phyloP scores from a whole-genome alignment of 257 asterid genomes.

The Eustoma russellianum region DNA sequence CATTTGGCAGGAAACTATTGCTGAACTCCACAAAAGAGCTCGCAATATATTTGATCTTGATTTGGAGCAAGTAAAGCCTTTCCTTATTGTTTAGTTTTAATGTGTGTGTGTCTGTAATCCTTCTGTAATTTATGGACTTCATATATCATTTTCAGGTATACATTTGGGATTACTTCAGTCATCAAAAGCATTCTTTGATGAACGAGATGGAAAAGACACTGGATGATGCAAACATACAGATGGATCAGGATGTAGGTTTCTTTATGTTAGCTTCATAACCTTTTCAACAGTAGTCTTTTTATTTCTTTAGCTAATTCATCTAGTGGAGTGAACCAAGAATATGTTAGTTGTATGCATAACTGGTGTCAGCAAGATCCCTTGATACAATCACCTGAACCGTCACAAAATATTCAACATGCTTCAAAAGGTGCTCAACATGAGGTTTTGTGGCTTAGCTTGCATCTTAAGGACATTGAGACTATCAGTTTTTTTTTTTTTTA shows the following conservation, averaged over 20 bases:
- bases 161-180: conserved; percentile 90
- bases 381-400: too few species aligned
- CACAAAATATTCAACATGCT: too few species aligned
- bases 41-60: conserved; percentile 72
- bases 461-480: too few species aligned
- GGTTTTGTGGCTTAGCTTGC: too few species aligned
- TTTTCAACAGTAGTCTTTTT: too few species aligned
- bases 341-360: too few species aligned
- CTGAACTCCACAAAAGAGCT: conserved; percentile 84
- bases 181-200: conserved; percentile 84
- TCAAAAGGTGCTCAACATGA: too few species aligned
- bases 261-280: conserved; percentile 3
- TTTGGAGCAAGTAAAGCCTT: conserved; percentile 58
- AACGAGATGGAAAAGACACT: conserved; percentile 91
- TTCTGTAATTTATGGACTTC: conserved; percentile 6
- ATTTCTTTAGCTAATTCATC: too few species aligned
- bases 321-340: too few species aligned
- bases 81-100: conserved; percentile 4
- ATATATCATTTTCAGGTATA: conserved; percentile 39
- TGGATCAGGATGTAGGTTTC: conserved; percentile 97
- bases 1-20: conserved; percentile 71
- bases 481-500: too few species aligned
- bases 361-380: too few species aligned
- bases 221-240: conserved; percentile 94
- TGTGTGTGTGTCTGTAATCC: conserved; percentile 3